These are phyloP conservation scores for Leccinellum luteum DNA, from an alignment of 768 basidiomycete species.

Conservation along the genomic window DNA sequence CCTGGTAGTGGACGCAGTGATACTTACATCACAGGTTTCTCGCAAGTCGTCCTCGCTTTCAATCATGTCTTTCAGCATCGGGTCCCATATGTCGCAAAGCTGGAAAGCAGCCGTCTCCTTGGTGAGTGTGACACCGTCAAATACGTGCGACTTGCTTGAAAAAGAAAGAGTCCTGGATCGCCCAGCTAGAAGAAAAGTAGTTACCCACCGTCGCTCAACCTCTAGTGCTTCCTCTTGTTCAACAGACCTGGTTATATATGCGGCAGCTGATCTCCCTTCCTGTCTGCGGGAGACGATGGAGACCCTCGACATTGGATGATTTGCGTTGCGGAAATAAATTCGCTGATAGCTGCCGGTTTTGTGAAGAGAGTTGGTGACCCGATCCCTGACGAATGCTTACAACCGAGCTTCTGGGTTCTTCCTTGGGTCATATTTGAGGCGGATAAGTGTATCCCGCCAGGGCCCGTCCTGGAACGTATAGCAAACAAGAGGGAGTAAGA, in stretches of 20 bases:
- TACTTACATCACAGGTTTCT: conserved; percentile 71
- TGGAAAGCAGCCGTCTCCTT: conserved; percentile 93
- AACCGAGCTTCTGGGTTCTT: conserved; percentile 68
- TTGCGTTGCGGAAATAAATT: conserved; percentile 85
- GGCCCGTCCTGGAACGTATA: conserved; percentile 95
- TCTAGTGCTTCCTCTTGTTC: conserved; percentile 34
- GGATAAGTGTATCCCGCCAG: conserved; percentile 86
- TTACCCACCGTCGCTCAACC: conserved; percentile 31
- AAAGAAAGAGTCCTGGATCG: neutral
- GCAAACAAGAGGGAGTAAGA: conserved; percentile 73
- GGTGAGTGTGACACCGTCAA: conserved; percentile 78
- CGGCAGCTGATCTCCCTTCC: conserved; percentile 37
- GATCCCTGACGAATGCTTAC: conserved; percentile 45
- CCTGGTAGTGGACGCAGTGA: neutral
- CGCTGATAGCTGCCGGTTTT: conserved; percentile 78
- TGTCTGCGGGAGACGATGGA: conserved; percentile 68
- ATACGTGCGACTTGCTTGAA: conserved; percentile 71
- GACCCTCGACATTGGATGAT: conserved; percentile 74
- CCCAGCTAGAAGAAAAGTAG: neutral
- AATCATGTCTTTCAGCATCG: conserved; percentile 80
- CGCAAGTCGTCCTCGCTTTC: conserved; percentile 66
- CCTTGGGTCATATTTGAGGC: conserved; percentile 88
- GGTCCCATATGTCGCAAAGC: conserved; percentile 87
- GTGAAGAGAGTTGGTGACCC: neutral
- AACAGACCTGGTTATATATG: conserved; percentile 29